Percentiles rank a stretch among this genome's conserved stretches.
These are phyloP conservation scores for Aeschynomene evenia DNA, from an alignment of 306 rosid genomes.

Conservation along the genomic window DNA sequence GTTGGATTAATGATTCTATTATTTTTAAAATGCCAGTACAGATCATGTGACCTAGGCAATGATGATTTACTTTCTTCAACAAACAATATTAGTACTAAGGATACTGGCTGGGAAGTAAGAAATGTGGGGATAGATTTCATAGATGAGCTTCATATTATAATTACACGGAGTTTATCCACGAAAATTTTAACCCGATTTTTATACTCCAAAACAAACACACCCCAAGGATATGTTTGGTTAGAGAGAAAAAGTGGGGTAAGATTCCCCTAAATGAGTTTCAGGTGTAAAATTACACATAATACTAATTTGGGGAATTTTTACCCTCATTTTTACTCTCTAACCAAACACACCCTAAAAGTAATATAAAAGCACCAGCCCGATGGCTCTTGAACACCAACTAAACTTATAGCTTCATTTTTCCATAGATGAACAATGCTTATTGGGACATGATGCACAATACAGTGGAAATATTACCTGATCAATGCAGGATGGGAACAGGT, in stretches of 20 bases:
- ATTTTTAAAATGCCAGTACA: neutral
- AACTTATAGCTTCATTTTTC: constrained; percentile 19
- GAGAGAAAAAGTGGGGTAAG: no score
- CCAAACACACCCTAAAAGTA: neutral
- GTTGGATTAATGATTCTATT: neutral
- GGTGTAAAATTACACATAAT: no score
- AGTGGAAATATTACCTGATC: constrained; percentile 71
- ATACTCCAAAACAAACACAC: no score
- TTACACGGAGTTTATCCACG: no score
- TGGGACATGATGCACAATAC: constrained; percentile 13
- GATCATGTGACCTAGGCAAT: neutral
- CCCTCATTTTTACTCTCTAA: no score
- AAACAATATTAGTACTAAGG: neutral
- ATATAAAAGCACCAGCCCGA: constrained; percentile 9
- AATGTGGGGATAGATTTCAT: no score
- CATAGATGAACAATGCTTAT: neutral
- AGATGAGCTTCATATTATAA: no score
- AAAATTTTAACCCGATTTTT: no score
- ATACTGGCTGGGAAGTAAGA: no score
- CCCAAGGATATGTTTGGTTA: no score
- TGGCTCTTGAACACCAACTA: constrained; percentile 1
- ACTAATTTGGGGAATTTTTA: no score
- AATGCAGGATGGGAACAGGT: constrained; percentile 94
- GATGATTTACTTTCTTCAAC: neutral
- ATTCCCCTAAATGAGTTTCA: no score